phyloP scores from a whole-genome alignment of 768 basidiomycete species.

The Hypsizygus marmoreus region DNA sequence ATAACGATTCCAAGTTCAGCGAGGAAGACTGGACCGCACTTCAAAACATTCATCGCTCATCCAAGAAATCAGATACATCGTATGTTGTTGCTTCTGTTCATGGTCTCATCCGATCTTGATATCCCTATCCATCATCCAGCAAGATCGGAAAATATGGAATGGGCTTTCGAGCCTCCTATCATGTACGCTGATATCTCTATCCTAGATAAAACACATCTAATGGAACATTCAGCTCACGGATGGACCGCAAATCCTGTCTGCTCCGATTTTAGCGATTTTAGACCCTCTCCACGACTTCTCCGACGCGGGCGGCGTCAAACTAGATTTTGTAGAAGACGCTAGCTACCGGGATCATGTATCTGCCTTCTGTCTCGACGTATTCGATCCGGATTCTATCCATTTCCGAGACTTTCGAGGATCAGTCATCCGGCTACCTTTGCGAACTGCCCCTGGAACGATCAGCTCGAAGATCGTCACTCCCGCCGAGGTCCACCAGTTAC shows the following conservation, averaged over 20 bases:
- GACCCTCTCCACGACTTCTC: conserved; percentile 40
- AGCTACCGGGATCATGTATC: conserved; percentile 36
- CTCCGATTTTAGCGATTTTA: conserved; percentile 37
- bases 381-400: not conserved
- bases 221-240: conserved; percentile 42
- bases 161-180: conserved; percentile 53
- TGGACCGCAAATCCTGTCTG: conserved; percentile 50
- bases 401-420: conserved; percentile 34
- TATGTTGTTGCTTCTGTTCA: conserved; percentile 18
- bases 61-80: conserved; percentile 47
- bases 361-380: conserved; percentile 23
- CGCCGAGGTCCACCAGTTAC: conserved; percentile 37
- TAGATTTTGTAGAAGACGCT: conserved; percentile 26
- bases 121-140: too few relatives aligned
- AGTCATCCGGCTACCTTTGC: conserved; percentile 49
- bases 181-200: conserved; percentile 31
- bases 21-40: conserved; percentile 48
- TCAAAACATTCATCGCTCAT: conserved; percentile 43
- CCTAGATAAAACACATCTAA: not conserved
- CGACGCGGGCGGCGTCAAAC: conserved; percentile 29
- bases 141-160: conserved; percentile 58
- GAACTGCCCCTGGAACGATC: conserved; percentile 32
- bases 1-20: conserved; percentile 43
- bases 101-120: not conserved
- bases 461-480: conserved; percentile 32